A percentile compares a stretch with the other conserved stretches of the same genome.
These are phyloP conservation scores for Citrullus amarus DNA, from an alignment of 306 rosid genomes.

Conservation along the genomic window DNA sequence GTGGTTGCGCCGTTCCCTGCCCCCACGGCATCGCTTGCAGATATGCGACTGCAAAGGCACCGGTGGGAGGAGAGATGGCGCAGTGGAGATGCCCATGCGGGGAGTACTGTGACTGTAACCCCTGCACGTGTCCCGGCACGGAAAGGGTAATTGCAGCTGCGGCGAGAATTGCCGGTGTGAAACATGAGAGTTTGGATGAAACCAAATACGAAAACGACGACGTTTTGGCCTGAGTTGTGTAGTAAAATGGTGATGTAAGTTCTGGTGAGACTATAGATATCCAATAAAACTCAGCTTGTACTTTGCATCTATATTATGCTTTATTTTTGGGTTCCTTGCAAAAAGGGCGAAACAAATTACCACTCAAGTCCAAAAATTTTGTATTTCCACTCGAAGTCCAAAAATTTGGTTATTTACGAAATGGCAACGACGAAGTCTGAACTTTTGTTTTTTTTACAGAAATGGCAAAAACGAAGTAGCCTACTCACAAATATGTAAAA, in stretches of 20 bases:
- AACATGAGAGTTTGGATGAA: constrained; percentile 4
- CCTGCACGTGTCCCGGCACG: constrained; percentile 43
- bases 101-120: constrained; percentile 70
- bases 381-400: too few species aligned
- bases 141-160: constrained; percentile 36
- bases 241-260: background rate
- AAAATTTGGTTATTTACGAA: too few species aligned
- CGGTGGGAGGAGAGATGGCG: background rate
- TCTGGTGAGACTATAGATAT: background rate
- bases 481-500: too few species aligned
- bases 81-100: constrained; percentile 60
- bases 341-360: too few species aligned
- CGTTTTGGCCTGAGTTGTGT: background rate
- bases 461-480: too few species aligned
- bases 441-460: too few species aligned
- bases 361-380: too few species aligned
- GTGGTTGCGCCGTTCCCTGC: too few species aligned
- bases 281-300: background rate
- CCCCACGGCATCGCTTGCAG: background rate
- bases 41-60: background rate
- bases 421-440: too few species aligned
- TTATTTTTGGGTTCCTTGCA: too few species aligned
- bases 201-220: background rate
- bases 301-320: background rate
- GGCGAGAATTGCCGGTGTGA: constrained; percentile 32